Evolutionary conservation across 371 early-diverging fungal species (phyloP).

Genomic region (Mucor plumbeus): DNA sequence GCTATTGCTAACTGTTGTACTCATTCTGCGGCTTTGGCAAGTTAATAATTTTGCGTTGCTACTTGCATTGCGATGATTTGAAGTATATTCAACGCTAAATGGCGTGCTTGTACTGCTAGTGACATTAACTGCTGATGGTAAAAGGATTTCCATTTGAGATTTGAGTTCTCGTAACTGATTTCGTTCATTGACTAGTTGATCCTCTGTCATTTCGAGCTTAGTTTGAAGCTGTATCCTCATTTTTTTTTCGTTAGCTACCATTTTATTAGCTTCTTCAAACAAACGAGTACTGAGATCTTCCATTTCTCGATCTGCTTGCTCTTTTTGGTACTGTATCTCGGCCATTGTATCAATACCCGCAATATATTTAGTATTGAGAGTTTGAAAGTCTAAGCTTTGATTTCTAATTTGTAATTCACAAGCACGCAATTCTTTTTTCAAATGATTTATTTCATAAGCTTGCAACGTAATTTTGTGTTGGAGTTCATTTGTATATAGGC

Average conservation of each 20-base stretch:
- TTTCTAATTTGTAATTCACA: conserved; percentile 32
- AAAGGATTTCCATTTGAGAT: not conserved
- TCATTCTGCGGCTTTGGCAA: not conserved
- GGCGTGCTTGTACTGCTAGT: not conserved
- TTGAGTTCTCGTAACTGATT: conserved; percentile 14
- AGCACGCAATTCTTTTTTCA: conserved; percentile 17
- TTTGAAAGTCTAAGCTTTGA: conserved; percentile 57
- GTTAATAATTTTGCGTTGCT: not conserved
- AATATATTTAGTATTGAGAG: conserved; percentile 66
- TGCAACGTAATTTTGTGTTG: conserved; percentile 14
- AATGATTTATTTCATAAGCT: conserved; percentile 6
- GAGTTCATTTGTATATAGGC: conserved; percentile 7
- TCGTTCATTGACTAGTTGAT: conserved; percentile 39
- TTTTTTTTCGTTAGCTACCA: conserved; percentile 34
- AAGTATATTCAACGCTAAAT: not conserved
- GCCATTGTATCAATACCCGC: conserved; percentile 68
- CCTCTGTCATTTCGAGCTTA: not conserved
- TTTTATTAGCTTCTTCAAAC: conserved; percentile 40
- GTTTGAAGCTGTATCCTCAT: conserved; percentile 12
- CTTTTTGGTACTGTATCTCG: conserved; percentile 49
- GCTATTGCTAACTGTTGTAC: not conserved
- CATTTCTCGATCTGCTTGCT: conserved; percentile 27
- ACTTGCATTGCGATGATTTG: not conserved
- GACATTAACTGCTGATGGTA: not conserved
- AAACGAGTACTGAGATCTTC: conserved; percentile 31